Base-by-base conservation (phyloP, 192 early-diverging fungal genomes). In the Coemansia sp. region DNA sequence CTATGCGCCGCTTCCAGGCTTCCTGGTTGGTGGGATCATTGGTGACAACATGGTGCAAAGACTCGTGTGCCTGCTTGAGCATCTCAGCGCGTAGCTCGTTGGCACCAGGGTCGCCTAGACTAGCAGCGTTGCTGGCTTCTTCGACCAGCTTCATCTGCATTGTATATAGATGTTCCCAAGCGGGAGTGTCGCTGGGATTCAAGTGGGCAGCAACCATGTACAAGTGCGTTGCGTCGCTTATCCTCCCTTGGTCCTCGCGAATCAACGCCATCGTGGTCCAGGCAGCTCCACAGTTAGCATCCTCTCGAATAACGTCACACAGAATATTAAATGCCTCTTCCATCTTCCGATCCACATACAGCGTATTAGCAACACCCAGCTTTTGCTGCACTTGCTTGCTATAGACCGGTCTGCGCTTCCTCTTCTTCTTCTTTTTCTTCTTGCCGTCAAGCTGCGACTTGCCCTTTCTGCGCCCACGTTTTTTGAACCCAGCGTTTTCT, bases 131-230 rank as follows among this genome's bases (percentile, higher is more conserved):
- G 17, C 56, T 53, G 56, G 12, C 46, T 1, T 51, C 53, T 1
- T 37, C 15, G 12, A 56, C 61, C 1, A 70, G 20, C 42, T 74
- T 85, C 85, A 81, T 83, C 41, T 92, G 89, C 51, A 86, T 87
- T 17, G 61, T 57, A 16, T 83, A 93, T 32, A 94, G 79, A 37
- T 85, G 84, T 50, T 89, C 91, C 96, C 96, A 98, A 23, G 91
- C 56, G 14, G 72, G 62, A 0, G 55, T 71, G 60, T 96, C 88
- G 40, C 83, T 84, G 15, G 85, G 80, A 6, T 82, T 80, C 63
- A 98, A 58, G 61, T 95, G 93, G 1, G 94, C 96, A 4, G 93
- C 93, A n/a, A 98, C 86, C 47, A 93, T 82, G 47, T 87, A 83
- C 7, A 92, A 57, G 56, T 90, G 83, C 36, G 91, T 57, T 0